These are phyloP conservation scores for Porpolomopsis calyptriformis DNA, from an alignment of 768 basidiomycete species.

Conservation along the genomic window DNA sequence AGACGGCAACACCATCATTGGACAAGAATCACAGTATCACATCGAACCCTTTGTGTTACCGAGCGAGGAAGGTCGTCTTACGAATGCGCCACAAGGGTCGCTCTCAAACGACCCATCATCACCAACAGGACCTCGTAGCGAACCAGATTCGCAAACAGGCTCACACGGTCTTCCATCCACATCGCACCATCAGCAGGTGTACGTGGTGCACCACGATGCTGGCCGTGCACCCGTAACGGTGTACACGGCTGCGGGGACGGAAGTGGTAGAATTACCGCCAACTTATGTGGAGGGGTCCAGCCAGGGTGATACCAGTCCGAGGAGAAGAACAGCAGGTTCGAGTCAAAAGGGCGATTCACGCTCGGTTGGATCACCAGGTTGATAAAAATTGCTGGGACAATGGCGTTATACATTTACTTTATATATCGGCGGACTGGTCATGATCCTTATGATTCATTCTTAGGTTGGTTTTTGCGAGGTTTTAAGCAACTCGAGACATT, in stretches of 20 bases:
- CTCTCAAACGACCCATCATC: neutral
- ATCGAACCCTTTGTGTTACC: constrained; percentile 37
- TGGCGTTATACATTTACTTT: neutral
- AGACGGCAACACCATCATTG: neutral
- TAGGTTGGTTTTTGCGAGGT: too few species aligned
- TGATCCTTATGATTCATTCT: neutral
- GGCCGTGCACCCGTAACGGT: constrained; percentile 48
- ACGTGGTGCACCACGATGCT: constrained; percentile 54
- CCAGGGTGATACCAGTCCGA: neutral
- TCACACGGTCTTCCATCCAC: too few species aligned
- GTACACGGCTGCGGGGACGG: constrained; percentile 42
- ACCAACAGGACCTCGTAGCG: constrained; percentile 6
- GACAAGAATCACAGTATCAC: constrained; percentile 20
- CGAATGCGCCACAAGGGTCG: neutral
- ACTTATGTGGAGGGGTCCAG: constrained; percentile 26
- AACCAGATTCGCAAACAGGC: constrained; percentile 6
- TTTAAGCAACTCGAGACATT: neutral
- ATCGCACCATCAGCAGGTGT: constrained; percentile 26
- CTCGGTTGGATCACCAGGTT: neutral
- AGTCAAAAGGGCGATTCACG: neutral
- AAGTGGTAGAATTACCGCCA: constrained; percentile 53
- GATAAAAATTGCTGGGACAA: neutral
- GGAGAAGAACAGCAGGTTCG: constrained; percentile 5
- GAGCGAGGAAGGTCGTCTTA: constrained; percentile 13
- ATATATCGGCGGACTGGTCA: neutral